phyloP scores from a whole-genome alignment of 768 basidiomycete species.

The Lentinula sp. region DNA sequence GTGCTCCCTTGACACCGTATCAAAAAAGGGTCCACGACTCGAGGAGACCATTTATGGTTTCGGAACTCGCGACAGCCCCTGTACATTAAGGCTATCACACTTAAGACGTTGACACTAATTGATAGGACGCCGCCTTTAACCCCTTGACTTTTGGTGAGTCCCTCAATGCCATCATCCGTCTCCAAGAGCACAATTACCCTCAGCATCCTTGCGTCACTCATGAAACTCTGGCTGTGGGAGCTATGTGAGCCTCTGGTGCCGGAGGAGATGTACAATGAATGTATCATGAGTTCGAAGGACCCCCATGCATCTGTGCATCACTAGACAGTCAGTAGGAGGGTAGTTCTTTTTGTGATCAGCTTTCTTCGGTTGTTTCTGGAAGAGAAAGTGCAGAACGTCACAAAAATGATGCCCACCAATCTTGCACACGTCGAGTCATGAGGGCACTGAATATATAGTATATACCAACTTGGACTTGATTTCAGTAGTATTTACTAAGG shows the following conservation, averaged over 20 bases:
- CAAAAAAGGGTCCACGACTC: constrained; percentile 80
- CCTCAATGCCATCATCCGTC: constrained; percentile 72
- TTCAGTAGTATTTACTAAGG: constrained; percentile 85
- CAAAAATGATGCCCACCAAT: constrained; percentile 90
- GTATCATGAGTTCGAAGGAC: constrained; percentile 62
- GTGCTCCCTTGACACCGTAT: constrained; percentile 63
- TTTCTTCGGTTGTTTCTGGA: constrained; percentile 88
- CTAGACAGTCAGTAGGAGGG: constrained; percentile 87
- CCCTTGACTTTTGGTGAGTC: constrained; percentile 93
- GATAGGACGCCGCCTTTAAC: constrained; percentile 86
- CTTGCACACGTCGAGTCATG: constrained; percentile 82
- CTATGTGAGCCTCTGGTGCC: constrained; percentile 90
- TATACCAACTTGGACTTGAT: constrained; percentile 88
- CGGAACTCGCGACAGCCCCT: constrained; percentile 90
- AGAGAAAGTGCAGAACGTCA: constrained; percentile 60
- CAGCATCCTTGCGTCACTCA: constrained; percentile 77
- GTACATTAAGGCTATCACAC: constrained; percentile 30
- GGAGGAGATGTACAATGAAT: constrained; percentile 87
- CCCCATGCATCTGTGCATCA: constrained; percentile 66
- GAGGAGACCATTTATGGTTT: constrained; percentile 74
- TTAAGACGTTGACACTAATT: neutral
- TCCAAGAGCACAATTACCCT: constrained; percentile 85
- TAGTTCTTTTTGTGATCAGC: constrained; percentile 83
- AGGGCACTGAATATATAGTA: constrained; percentile 85
- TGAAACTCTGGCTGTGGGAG: constrained; percentile 93